Base-by-base conservation (phyloP, 1,139 yeast species). In the Oligophagozyma castellii region DNA sequence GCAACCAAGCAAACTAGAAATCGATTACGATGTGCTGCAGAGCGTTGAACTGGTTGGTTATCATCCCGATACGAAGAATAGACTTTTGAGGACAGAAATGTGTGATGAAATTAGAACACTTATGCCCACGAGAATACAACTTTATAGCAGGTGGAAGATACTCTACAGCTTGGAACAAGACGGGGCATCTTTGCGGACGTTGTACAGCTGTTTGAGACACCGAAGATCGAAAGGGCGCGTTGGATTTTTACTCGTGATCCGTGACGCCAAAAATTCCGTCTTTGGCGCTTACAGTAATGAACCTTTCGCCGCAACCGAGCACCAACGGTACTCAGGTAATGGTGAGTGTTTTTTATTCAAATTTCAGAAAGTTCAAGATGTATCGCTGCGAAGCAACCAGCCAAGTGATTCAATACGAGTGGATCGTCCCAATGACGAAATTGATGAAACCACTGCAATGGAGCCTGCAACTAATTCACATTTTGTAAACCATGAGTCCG, bases 341-440 rank as follows among this genome's bases (percentile, higher is more conserved):
- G 95, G 96, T 1, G 95, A 89, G 52, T 83, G 96, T 46, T 84
- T 86, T 44, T 62, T 89, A 20, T 89, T 95, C 95, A 80, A 78
- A 44, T 49, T 65, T 21, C 77, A 71, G 35, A 49, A 43, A 22
- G 60, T 54, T 6, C 53, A 48, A 6, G 37, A 34, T 16, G 15
- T 35, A 5, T 32, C 20, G 10, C 10, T 18, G 20, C 20, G 10
- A 18, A 19, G 18, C 12, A 19, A 14, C 12, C 19, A 23, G 5
- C 15, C 19, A 16, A 29, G 16, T 12, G 19, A 23, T 8, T 36
- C 29, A 15, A 29, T 24, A 3, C 25, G 29, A 4, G 35, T 31
- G 8, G 34, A 35, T 14, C 34, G 39, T 20, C 19, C 31, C 13
- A 28, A 29, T 25, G 30, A 28, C 23, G 22, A 36, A 6, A 19